Conservation (phyloP, 148 eudicot species). For the Camellia granthamiana region DNA sequence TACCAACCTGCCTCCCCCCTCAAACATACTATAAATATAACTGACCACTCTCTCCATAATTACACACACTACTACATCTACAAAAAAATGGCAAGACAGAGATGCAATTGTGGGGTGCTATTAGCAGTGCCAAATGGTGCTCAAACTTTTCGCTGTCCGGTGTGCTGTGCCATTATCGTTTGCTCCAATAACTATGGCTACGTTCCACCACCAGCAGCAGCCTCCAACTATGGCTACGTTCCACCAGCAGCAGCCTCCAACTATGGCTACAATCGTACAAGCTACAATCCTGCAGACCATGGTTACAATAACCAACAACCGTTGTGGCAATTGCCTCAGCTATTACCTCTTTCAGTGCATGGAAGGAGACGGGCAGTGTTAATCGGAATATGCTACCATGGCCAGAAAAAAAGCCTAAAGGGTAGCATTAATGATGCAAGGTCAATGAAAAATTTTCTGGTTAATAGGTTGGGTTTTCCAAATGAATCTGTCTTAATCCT, state of each 20-base stretch:
- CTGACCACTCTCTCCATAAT: neutral
- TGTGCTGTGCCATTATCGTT: constrained; percentile 13
- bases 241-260: neutral
- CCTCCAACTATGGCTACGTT: neutral
- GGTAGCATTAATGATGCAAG: constrained; percentile 30
- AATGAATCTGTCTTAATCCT: constrained; percentile 26
- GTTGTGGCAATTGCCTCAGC: neutral
- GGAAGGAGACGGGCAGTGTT: constrained; percentile 38
- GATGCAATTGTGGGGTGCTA: constrained; percentile 22
- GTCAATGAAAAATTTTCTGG: constrained; percentile 23
- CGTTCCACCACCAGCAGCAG: neutral
- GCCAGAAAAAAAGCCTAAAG: constrained; percentile 20
- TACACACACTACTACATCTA: neutral
- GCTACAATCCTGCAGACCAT: neutral
- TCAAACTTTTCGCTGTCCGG: constrained; percentile 1
- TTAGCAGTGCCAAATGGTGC: constrained; percentile 1
- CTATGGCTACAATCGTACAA: no score
- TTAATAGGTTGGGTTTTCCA: constrained; percentile 25
- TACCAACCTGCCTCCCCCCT: no score
- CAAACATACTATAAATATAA: neutral
- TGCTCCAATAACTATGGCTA: neutral
- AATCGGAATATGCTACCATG: constrained; percentile 31
- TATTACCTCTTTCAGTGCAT: constrained; percentile 15
- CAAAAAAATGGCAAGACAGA: constrained; percentile 18
- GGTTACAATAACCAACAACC: neutral